A percentile compares a stretch with the other conserved stretches of the same genome.
These are phyloP conservation scores for Venturia oleaginea DNA, from an alignment of 2,329 filamentous ascomycete genomes.

Conservation along the genomic window DNA sequence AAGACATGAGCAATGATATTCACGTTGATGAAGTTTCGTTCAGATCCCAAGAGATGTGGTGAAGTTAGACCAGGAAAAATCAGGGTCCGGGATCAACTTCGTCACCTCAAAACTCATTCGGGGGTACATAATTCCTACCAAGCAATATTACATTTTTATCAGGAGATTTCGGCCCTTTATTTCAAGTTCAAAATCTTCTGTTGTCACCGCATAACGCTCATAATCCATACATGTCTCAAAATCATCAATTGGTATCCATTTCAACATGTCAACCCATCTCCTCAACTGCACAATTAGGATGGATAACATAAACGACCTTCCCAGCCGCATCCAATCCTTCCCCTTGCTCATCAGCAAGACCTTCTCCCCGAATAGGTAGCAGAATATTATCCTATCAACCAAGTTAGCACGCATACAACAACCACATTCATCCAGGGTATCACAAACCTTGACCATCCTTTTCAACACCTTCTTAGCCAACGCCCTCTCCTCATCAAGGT, in stretches of 20 bases:
- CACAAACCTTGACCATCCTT: slow-evolving; percentile 85
- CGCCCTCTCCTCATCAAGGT: slow-evolving; percentile 63
- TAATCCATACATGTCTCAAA: not conserved
- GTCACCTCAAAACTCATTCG: not conserved
- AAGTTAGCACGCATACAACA: slow-evolving; percentile 10
- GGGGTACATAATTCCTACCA: not conserved
- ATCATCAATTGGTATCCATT: not conserved
- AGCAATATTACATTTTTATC: not conserved
- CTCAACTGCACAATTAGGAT: slow-evolving; percentile 88
- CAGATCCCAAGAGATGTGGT: no score
- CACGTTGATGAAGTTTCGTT: no score
- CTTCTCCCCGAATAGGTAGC: slow-evolving; percentile 65
- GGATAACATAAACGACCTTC: slow-evolving; percentile 74
- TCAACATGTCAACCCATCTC: slow-evolving; percentile 24
- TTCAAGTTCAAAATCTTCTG: not conserved
- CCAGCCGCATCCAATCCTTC: slow-evolving; percentile 35
- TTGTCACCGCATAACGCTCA: not conserved
- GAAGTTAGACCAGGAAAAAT: not conserved
- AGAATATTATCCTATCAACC: slow-evolving; percentile 47
- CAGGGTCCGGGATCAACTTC: not conserved
- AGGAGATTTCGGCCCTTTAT: not conserved
- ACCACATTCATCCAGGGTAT: not conserved
- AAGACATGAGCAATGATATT: no score
- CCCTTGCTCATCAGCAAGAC: slow-evolving; percentile 71
- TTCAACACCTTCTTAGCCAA: slow-evolving; percentile 80